phyloP scores from a whole-genome alignment of 352 stramenopile species.

The Globisporangium middletonii region DNA sequence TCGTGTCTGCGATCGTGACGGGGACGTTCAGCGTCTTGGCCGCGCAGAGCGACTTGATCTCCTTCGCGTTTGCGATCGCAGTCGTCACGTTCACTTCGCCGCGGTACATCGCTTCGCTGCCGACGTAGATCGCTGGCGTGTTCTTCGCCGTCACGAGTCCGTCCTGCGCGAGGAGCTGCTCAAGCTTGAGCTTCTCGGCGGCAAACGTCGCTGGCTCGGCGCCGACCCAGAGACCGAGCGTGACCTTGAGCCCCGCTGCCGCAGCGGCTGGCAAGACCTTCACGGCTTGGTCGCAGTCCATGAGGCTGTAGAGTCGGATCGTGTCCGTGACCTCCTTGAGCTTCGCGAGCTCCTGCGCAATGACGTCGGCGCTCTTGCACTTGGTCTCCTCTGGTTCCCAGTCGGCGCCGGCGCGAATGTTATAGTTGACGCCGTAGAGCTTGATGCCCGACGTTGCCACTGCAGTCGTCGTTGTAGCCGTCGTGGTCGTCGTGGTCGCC shows the following conservation, averaged over 20 bases:
- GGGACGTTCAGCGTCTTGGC: conserved; percentile 24
- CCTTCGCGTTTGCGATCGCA: conserved; percentile 33
- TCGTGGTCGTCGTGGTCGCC: conserved; percentile 14
- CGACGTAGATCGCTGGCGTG: conserved; percentile 54
- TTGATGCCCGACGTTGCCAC: conserved; percentile 17
- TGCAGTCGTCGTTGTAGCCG: conserved; percentile 7
- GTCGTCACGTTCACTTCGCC: conserved; percentile 39
- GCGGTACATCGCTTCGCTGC: conserved; percentile 63
- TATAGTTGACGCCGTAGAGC: conserved; percentile 68
- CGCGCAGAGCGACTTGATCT: conserved; percentile 31
- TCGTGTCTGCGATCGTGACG: conserved; percentile 64
- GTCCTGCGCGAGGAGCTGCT: conserved; percentile 21
- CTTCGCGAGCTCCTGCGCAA: conserved; percentile 36
- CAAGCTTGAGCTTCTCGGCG: conserved; percentile 30
- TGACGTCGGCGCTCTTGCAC: conserved; percentile 47
- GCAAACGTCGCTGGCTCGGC: conserved; percentile 27
- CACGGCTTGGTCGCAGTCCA: conserved; percentile 44
- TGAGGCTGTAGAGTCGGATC: conserved; percentile 45
- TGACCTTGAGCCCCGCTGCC: conserved; percentile 36
- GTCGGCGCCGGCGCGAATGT: conserved; percentile 53
- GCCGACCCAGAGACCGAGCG: conserved; percentile 64
- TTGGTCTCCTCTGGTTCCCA: conserved; percentile 37
- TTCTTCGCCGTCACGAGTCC: conserved; percentile 18
- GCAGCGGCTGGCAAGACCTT: conserved; percentile 40
- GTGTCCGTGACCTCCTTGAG: conserved; percentile 32